phyloP scores from a whole-genome alignment of 257 asterid species.

The Marsdenia floribunda region DNA sequence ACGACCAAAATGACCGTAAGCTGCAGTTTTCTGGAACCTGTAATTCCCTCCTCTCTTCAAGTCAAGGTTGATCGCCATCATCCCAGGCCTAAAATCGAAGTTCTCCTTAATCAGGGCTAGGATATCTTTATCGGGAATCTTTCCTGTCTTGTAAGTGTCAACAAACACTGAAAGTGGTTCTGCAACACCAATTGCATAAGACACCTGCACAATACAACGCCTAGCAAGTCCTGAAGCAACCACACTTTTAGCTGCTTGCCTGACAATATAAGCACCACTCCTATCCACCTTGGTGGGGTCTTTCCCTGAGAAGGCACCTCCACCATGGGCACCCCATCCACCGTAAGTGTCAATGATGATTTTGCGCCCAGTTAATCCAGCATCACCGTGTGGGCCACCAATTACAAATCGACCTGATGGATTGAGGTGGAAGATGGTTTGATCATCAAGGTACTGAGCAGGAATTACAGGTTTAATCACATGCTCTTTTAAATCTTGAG shows the following conservation, averaged over 20 bases:
- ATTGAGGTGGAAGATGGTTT: conserved; percentile 83
- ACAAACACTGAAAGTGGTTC: conserved; percentile 89
- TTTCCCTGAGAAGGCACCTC: conserved; percentile 90
- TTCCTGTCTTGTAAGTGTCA: conserved; percentile 78
- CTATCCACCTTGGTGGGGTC: conserved; percentile 93
- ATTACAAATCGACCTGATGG: conserved; percentile 88
- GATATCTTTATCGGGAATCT: conserved; percentile 75
- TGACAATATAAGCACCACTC: conserved; percentile 81
- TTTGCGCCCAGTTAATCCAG: conserved; percentile 84
- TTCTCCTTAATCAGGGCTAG: conserved; percentile 63
- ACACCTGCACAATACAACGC: conserved; percentile 81
- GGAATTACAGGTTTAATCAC: conserved; percentile 86
- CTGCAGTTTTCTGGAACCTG: conserved; percentile 92
- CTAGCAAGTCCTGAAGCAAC: conserved; percentile 88
- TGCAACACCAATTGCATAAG: conserved; percentile 86
- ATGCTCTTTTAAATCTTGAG: conserved; percentile 67
- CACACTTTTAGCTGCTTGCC: conserved; percentile 94
- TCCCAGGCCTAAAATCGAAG: conserved; percentile 92
- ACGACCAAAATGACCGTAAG: conserved; percentile 91
- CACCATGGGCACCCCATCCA: conserved; percentile 96
- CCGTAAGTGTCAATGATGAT: conserved; percentile 87
- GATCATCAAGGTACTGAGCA: conserved; percentile 68
- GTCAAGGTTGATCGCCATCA: conserved; percentile 85
- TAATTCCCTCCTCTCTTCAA: conserved; percentile 71
- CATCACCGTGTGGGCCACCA: conserved; percentile 94